Conservation (phyloP, 75 land plant species). For the Cunninghamia lanceolata region DNA sequence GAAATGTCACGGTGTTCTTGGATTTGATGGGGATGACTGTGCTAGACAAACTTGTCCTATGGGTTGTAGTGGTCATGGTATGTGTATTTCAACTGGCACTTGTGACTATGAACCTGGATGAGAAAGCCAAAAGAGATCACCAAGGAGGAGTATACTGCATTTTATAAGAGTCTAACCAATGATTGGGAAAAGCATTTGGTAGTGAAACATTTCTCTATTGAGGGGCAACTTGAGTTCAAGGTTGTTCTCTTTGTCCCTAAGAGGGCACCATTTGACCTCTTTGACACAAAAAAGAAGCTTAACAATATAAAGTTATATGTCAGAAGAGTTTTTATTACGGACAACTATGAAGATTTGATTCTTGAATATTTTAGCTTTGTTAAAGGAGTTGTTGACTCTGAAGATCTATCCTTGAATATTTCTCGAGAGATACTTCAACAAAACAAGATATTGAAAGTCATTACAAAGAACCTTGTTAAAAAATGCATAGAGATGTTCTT, state of each 20-base stretch:
- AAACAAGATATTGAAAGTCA: conserved; percentile 81
- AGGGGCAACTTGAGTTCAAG: conserved; percentile 82
- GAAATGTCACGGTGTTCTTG: too few species aligned
- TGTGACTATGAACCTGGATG: too few species aligned
- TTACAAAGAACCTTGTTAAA: conserved; percentile 76
- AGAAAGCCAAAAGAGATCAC: conserved; percentile 71
- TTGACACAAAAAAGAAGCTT: conserved; percentile 64
- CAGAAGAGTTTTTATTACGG: conserved; percentile 79
- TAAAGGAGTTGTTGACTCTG: conserved; percentile 76
- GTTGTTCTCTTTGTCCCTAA: conserved; percentile 67
- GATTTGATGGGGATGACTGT: too few species aligned
- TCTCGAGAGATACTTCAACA: conserved; percentile 82
- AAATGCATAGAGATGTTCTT: conserved; percentile 76
- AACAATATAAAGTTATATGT: conserved; percentile 88
- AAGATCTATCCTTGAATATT: conserved; percentile 73
- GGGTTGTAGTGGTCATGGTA: too few species aligned
- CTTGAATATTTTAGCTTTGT: conserved; percentile 75
- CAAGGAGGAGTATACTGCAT: conserved; percentile 74
- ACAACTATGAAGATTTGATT: conserved; percentile 79
- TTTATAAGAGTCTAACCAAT: conserved; percentile 63
- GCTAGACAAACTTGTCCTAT: too few species aligned
- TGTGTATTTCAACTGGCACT: too few species aligned
- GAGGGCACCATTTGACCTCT: conserved; percentile 75
- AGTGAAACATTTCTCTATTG: conserved; percentile 84
- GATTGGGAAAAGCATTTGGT: conserved; percentile 76